Conservation (phyloP, 2,329 filamentous ascomycete species). For the Aspergillus versicolor region DNA sequence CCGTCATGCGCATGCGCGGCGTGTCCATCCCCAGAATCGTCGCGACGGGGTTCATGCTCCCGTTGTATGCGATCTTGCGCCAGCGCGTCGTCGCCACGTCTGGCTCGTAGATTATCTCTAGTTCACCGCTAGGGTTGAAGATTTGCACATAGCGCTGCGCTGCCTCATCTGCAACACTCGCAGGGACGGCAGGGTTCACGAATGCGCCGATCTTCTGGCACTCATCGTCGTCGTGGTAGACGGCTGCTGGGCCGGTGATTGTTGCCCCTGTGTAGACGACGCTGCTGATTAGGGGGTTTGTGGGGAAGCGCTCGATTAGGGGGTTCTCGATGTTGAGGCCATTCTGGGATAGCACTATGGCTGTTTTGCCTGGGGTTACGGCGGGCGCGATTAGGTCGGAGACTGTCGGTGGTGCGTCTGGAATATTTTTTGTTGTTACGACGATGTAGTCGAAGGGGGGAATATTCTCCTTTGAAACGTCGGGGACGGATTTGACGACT, state of each 20-base stretch:
- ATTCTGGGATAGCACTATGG: constrained; percentile 60
- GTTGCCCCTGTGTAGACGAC: constrained; percentile 50
- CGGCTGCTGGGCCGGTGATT: background rate
- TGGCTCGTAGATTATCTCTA: background rate
- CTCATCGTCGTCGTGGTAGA: background rate
- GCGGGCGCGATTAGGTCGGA: constrained; percentile 53
- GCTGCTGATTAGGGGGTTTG: constrained; percentile 53
- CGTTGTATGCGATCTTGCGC: background rate
- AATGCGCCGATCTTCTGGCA: background rate
- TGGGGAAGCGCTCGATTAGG: constrained; percentile 50
- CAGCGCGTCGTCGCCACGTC: background rate
- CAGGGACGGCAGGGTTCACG: background rate
- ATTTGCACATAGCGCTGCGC: background rate
- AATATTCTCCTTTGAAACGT: constrained; percentile 30
- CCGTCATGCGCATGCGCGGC: background rate
- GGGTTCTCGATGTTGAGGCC: constrained; percentile 63
- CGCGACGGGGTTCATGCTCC: background rate
- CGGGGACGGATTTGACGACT: constrained; percentile 45
- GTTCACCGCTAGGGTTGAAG: background rate
- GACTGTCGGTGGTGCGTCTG: constrained; percentile 52
- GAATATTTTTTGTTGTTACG: constrained; percentile 59
- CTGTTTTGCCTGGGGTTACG: constrained; percentile 51
- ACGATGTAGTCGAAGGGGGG: constrained; percentile 55
- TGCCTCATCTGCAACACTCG: background rate
- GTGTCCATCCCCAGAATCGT: background rate